A percentile compares a stretch with the other conserved stretches of the same genome.
These are phyloP conservation scores for Tuber calosporum DNA, from an alignment of 495 filamentous ascomycete species.

Conservation along the genomic window DNA sequence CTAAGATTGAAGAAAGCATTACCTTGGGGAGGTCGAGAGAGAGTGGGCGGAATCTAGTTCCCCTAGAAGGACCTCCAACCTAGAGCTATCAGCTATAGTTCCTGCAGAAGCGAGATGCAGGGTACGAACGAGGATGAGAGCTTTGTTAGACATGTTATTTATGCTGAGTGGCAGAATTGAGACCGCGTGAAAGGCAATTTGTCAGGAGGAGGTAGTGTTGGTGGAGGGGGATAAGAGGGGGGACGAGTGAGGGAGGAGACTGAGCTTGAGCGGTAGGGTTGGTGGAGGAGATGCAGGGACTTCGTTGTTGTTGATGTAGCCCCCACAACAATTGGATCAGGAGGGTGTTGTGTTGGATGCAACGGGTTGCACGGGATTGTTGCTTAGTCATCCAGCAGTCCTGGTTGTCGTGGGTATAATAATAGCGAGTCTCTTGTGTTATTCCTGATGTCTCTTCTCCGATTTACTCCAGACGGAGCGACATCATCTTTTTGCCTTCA, in stretches of 20 bases:
- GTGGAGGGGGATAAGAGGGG: neutral
- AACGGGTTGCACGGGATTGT: too few species aligned
- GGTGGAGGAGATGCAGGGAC: neutral
- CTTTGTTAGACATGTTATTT: conserved; percentile 35
- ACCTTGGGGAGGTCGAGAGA: conserved; percentile 98
- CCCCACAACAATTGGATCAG: neutral
- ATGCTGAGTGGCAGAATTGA: neutral
- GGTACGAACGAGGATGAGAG: conserved; percentile 35
- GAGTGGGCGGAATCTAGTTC: conserved; percentile 90
- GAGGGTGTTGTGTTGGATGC: too few species aligned
- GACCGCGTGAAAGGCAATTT: neutral
- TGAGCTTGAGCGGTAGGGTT: neutral
- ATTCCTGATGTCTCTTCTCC: too few species aligned
- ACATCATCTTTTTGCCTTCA: too few species aligned
- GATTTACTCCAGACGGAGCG: too few species aligned
- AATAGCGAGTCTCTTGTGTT: too few species aligned
- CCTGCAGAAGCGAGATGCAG: conserved; percentile 14
- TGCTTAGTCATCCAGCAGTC: too few species aligned
- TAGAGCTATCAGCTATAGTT: conserved; percentile 42
- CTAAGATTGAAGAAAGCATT: conserved; percentile 25
- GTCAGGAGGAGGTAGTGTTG: conserved; percentile 2
- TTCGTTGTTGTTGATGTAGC: conserved; percentile 1
- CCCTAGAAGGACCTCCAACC: conserved; percentile 90
- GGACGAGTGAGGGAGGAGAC: neutral
- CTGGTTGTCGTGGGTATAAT: too few species aligned